Conservation (phyloP, 139 green algal genomes). For the Raphidocelis subcapitata region DNA sequence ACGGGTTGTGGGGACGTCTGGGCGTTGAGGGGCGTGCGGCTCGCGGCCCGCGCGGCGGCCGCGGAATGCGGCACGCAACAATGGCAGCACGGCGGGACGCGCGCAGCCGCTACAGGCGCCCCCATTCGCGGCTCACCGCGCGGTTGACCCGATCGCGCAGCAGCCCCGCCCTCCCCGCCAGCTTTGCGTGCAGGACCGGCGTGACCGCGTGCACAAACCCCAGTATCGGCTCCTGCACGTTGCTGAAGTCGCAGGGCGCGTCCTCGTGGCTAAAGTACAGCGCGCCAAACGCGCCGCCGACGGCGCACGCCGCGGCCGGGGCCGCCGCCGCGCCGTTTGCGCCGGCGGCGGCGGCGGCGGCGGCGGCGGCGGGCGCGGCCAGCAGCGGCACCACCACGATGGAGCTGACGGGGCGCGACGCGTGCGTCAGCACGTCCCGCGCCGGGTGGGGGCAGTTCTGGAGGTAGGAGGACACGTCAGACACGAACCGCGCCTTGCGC, state of each 20-base stretch:
- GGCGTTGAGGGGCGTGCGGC: too few relatives aligned
- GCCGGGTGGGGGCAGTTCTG: constrained; percentile 60
- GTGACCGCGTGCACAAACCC: constrained; percentile 59
- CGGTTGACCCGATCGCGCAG: too few relatives aligned
- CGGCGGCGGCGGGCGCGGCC: too few relatives aligned
- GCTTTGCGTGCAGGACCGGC: constrained; percentile 49
- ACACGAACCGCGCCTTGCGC: constrained; percentile 65
- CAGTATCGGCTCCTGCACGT: constrained; percentile 67
- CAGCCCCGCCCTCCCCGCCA: constrained; percentile 44
- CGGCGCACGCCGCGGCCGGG: too few relatives aligned
- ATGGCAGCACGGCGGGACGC: too few relatives aligned
- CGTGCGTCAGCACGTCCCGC: constrained; percentile 60
- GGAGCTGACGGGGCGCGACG: constrained; percentile 52
- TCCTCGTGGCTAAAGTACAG: constrained; percentile 65
- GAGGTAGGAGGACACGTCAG: constrained; percentile 57
- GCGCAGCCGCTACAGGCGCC: too few relatives aligned
- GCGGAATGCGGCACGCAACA: too few relatives aligned
- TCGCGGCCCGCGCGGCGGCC: too few relatives aligned
- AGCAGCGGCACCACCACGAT: constrained; percentile 65
- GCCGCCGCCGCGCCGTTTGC: too few relatives aligned
- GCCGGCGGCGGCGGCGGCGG: too few relatives aligned
- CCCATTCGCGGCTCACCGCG: too few relatives aligned
- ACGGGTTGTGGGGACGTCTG: too few relatives aligned
- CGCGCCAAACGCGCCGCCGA: constrained; percentile 49
- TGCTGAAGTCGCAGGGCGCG: constrained; percentile 60